These are phyloP conservation scores for Eucalyptus brandiana DNA, from an alignment of 345 rosid genomes.

Conservation along the genomic window DNA sequence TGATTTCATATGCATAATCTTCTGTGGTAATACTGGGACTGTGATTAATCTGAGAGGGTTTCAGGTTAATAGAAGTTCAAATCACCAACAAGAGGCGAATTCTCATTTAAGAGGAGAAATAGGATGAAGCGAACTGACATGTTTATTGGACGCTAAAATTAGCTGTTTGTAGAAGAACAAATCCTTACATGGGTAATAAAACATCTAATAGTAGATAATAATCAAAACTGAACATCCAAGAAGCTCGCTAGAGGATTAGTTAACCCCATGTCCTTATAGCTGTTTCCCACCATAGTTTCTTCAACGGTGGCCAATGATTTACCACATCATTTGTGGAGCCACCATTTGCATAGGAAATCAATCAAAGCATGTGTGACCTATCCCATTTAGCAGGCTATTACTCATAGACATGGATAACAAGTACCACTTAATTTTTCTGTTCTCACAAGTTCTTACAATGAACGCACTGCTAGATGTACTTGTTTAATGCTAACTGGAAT, in stretches of 20 bases:
- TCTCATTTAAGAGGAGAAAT: background rate
- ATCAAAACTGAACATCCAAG: background rate
- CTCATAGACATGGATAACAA: background rate
- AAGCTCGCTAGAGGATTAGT: background rate
- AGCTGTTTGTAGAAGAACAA: background rate
- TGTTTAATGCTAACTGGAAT: background rate
- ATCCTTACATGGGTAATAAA: background rate
- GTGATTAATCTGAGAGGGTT: slow-evolving; percentile 61
- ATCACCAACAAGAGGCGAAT: background rate
- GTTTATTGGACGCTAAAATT: background rate
- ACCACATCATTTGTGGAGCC: background rate
- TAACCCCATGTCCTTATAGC: background rate
- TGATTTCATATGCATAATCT: slow-evolving; percentile 86
- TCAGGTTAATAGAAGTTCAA: background rate
- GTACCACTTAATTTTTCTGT: background rate
- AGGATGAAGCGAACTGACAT: background rate
- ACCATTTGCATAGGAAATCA: background rate
- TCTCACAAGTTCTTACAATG: background rate
- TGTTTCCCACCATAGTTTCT: background rate
- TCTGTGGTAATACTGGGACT: slow-evolving; percentile 56
- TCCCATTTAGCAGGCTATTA: background rate
- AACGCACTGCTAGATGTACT: background rate
- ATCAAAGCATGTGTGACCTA: background rate
- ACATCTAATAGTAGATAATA: background rate
- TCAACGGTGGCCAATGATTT: background rate